These are phyloP conservation scores for Cryomyces antarcticus DNA, from an alignment of 495 filamentous ascomycete genomes.

Conservation along the genomic window DNA sequence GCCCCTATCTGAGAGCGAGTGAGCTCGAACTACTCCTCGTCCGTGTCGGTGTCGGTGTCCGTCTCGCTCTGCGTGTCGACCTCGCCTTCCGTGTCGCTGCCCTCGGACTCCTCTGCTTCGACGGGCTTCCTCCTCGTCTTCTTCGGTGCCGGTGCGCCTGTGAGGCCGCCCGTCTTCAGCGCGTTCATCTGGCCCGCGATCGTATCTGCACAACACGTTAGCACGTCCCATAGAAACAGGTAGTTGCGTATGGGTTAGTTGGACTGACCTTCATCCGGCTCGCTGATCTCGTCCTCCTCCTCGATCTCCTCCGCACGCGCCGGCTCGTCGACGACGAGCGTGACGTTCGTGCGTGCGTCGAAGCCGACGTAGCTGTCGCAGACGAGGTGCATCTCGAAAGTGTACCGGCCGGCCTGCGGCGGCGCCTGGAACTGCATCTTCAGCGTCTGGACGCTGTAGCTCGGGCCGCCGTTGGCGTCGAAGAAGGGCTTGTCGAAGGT, in stretches of 20 bases:
- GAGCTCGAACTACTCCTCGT: constrained; percentile 9
- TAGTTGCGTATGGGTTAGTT: not conserved
- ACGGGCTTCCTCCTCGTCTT: not conserved
- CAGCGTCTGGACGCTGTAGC: constrained; percentile 80
- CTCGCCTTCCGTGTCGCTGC: constrained; percentile 28
- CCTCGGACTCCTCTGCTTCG: constrained; percentile 24
- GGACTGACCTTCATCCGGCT: constrained; percentile 82
- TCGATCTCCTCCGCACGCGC: constrained; percentile 62
- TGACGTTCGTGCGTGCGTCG: constrained; percentile 75
- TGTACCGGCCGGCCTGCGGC: constrained; percentile 77
- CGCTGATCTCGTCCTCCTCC: constrained; percentile 84
- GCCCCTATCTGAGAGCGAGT: no score
- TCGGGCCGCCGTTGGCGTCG: constrained; percentile 51
- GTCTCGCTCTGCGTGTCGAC: constrained; percentile 27
- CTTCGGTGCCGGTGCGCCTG: constrained; percentile 28
- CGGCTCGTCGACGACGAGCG: constrained; percentile 72
- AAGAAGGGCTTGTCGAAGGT: constrained; percentile 76
- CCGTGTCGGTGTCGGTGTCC: constrained; percentile 68
- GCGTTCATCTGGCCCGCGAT: constrained; percentile 89
- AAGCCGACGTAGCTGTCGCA: constrained; percentile 90
- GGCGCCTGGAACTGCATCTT: constrained; percentile 97
- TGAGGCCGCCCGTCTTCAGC: constrained; percentile 29
- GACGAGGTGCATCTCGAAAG: constrained; percentile 75
- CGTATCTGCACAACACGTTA: constrained; percentile 42
- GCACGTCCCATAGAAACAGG: not conserved